Conservation (phyloP, 2,329 filamentous ascomycete genomes). For the Colletotrichum sp. region DNA sequence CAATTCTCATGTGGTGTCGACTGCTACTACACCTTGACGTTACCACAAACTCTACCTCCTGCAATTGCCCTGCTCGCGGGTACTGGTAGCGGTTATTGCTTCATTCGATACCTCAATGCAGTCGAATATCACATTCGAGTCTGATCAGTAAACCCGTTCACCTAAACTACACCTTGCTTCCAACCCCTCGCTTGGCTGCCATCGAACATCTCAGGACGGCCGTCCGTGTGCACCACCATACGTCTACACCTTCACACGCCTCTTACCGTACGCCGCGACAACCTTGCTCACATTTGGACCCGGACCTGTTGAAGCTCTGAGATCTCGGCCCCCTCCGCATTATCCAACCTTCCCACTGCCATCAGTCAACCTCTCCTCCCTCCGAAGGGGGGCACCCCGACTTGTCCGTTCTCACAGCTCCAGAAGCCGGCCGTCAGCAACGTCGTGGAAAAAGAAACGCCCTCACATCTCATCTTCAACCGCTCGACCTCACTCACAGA, state of each 20-base stretch:
- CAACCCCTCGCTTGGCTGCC: background rate
- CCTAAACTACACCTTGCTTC: background rate
- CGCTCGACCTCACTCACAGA: slow-evolving; percentile 20
- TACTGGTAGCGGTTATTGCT: background rate
- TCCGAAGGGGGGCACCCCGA: background rate
- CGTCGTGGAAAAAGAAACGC: slow-evolving; percentile 20
- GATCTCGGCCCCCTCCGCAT: slow-evolving; percentile 14
- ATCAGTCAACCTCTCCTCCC: background rate
- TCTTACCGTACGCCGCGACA: background rate
- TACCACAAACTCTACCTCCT: background rate
- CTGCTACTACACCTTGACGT: background rate
- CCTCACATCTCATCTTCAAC: slow-evolving; percentile 22
- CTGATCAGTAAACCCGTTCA: background rate
- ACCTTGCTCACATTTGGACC: slow-evolving; percentile 1
- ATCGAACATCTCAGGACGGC: background rate
- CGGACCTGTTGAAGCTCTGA: slow-evolving; percentile 9
- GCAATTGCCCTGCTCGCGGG: background rate
- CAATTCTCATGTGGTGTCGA: slow-evolving; percentile 1
- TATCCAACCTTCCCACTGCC: background rate
- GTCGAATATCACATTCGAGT: background rate
- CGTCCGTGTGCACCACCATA: background rate
- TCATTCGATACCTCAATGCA: background rate
- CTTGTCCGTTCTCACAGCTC: background rate
- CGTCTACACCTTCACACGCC: background rate
- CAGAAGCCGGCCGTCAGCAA: slow-evolving; percentile 1